A percentile compares a stretch with the other conserved stretches of the same genome.
These are phyloP conservation scores for Metarhizium anisopliae DNA, from an alignment of 2,329 filamentous ascomycete genomes.

Conservation along the genomic window DNA sequence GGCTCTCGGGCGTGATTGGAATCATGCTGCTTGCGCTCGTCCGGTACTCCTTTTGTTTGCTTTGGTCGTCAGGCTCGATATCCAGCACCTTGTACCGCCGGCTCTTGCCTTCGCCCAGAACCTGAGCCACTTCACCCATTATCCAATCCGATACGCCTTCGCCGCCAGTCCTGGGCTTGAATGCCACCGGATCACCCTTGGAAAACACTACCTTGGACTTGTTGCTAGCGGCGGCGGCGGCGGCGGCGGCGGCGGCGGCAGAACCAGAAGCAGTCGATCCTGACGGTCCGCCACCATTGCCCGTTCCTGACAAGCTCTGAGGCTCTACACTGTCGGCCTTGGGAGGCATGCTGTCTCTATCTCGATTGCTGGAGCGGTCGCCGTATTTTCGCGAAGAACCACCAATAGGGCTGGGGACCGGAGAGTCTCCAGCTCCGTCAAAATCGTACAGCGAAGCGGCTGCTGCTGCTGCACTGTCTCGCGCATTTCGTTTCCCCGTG, in stretches of 20 bases:
- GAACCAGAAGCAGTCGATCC: not conserved
- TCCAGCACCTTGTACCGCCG: slow-evolving; percentile 73
- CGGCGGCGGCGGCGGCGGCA: slow-evolving; percentile 2
- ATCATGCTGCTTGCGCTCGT: slow-evolving; percentile 70
- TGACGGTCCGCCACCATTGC: not conserved
- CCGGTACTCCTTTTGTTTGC: slow-evolving; percentile 58
- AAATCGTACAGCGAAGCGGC: slow-evolving; percentile 34
- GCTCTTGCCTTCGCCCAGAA: slow-evolving; percentile 68
- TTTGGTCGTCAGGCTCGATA: slow-evolving; percentile 64
- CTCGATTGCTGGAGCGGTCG: slow-evolving; percentile 27
- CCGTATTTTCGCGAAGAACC: slow-evolving; percentile 26
- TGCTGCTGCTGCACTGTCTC: slow-evolving; percentile 13
- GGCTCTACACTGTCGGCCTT: slow-evolving; percentile 50
- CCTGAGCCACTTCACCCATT: slow-evolving; percentile 66
- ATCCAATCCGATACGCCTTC: slow-evolving; percentile 54
- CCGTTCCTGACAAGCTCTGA: slow-evolving; percentile 25
- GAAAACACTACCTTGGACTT: slow-evolving; percentile 47
- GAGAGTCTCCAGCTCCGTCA: slow-evolving; percentile 34
- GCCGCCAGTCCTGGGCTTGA: slow-evolving; percentile 49
- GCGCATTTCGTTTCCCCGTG: slow-evolving; percentile 13
- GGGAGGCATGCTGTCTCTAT: slow-evolving; percentile 44
- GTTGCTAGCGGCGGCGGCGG: slow-evolving; percentile 13
- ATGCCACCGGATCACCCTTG: slow-evolving; percentile 57
- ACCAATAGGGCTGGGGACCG: slow-evolving; percentile 34
- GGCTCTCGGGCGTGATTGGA: slow-evolving; percentile 53